These are phyloP conservation scores for Tagetes erecta DNA, from an alignment of 129 eudicot species.

Conservation along the genomic window DNA sequence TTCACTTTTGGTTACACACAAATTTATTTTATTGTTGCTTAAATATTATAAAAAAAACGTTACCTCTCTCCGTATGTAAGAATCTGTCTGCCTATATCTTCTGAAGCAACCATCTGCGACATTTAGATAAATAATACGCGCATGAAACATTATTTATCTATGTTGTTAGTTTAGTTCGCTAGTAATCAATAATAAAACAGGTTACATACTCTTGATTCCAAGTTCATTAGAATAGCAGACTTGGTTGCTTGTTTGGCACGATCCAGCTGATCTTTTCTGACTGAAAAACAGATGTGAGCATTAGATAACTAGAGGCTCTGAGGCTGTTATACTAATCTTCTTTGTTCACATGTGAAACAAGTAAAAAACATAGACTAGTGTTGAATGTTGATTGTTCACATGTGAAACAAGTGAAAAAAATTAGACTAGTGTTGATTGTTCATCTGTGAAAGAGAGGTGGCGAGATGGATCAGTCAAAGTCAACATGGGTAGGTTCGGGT, in stretches of 20 bases:
- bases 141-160: not conserved
- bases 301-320: not conserved
- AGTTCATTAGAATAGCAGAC: conserved; percentile 89
- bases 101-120: conserved; percentile 86
- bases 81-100: conserved; percentile 94
- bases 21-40: not conserved
- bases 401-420: no score
- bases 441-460: no score
- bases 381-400: no score
- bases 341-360: no score
- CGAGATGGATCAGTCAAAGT: not conserved
- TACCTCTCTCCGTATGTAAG: conserved; percentile 98
- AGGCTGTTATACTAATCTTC: no score
- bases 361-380: no score
- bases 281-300: conserved; percentile 37
- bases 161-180: not conserved
- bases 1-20: no score
- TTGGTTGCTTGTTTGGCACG: conserved; percentile 96
- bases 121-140: not conserved
- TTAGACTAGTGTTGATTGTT: no score
- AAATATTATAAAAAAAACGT: not conserved
- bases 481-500: not conserved
- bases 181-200: not conserved
- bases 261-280: conserved; percentile 63
- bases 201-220: conserved; percentile 88